Evolutionary conservation across 2,329 filamentous ascomycete species (phyloP).

Genomic region (Davidsoniella neocaledoniae): DNA sequence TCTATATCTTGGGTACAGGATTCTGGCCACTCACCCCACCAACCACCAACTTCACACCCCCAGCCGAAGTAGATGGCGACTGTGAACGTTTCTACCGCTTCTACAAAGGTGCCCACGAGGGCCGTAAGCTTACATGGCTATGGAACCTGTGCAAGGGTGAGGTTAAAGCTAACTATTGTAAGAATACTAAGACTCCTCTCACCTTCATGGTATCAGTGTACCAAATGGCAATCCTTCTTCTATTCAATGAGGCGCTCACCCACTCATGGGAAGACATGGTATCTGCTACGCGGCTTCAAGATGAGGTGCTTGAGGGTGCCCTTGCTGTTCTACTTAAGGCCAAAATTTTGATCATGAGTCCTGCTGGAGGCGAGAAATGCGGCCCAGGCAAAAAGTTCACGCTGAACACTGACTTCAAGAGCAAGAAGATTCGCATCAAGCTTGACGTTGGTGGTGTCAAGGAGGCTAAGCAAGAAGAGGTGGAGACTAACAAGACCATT

Average conservation of each 20-base stretch:
- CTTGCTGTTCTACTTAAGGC: constrained; percentile 81
- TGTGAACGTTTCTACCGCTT: constrained; percentile 81
- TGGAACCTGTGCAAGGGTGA: constrained; percentile 99
- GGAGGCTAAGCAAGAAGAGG: constrained; percentile 89
- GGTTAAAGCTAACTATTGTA: constrained; percentile 84
- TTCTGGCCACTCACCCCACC: constrained; percentile 92
- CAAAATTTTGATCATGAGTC: constrained; percentile 62
- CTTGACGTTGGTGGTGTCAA: constrained; percentile 88
- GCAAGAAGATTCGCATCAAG: constrained; percentile 95
- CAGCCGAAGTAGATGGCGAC: constrained; percentile 67
- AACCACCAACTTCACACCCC: constrained; percentile 75
- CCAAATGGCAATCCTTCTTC: constrained; percentile 86
- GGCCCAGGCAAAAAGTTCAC: constrained; percentile 63
- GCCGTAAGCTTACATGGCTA: constrained; percentile 90
- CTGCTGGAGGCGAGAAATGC: constrained; percentile 53
- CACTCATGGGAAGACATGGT: constrained; percentile 79
- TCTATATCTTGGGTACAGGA: constrained; percentile 84
- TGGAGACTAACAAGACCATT: constrained; percentile 97
- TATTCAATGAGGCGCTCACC: constrained; percentile 84
- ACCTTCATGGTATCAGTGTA: constrained; percentile 96
- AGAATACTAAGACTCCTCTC: constrained; percentile 74
- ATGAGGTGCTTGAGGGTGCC: constrained; percentile 73
- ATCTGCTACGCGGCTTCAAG: constrained; percentile 60
- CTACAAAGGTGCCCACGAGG: constrained; percentile 93
- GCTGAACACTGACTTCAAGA: constrained; percentile 91